A percentile compares a stretch with the other conserved stretches of the same genome.
Conservation (phyloP, 495 filamentous ascomycete species). For the Aspergillus sclerotioniger region DNA sequence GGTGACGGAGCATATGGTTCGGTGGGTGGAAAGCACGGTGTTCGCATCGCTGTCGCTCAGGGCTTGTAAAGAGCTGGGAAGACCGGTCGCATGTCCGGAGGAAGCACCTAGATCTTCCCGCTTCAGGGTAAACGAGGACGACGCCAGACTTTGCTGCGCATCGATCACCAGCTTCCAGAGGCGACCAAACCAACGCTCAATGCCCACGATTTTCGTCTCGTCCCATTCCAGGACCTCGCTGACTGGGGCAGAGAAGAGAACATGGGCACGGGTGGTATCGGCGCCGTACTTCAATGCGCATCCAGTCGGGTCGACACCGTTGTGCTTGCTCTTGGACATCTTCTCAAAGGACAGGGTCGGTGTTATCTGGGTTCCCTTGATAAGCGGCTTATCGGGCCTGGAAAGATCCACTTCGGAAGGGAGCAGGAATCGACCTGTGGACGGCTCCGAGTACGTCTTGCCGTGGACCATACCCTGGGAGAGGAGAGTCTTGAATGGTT, state of each 20-base stretch:
- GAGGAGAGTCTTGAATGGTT: slow-evolving; percentile 78
- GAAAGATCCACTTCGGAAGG: slow-evolving; percentile 71
- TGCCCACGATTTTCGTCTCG: slow-evolving; percentile 73
- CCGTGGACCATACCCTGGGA: slow-evolving; percentile 94
- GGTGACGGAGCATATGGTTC: slow-evolving; percentile 66
- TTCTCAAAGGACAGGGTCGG: slow-evolving; percentile 75
- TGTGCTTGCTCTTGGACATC: slow-evolving; percentile 96
- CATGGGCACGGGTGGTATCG: slow-evolving; percentile 80
- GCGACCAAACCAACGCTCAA: slow-evolving; percentile 74
- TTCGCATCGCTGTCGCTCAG: slow-evolving; percentile 51
- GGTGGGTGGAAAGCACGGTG: slow-evolving; percentile 62
- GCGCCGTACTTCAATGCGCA: slow-evolving; percentile 74
- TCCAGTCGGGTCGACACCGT: slow-evolving; percentile 77
- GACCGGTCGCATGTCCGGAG: slow-evolving; percentile 22
- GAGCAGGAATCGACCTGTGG: slow-evolving; percentile 72
- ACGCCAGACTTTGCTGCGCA: slow-evolving; percentile 24
- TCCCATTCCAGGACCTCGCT: slow-evolving; percentile 86
- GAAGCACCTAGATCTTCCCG: slow-evolving; percentile 17
- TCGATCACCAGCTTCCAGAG: slow-evolving; percentile 58
- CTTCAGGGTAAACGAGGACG: slow-evolving; percentile 24
- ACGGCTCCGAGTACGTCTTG: slow-evolving; percentile 73
- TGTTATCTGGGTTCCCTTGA: slow-evolving; percentile 54
- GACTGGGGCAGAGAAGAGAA: slow-evolving; percentile 83
- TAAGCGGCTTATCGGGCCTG: slow-evolving; percentile 53
- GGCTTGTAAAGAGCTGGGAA: slow-evolving; percentile 29